Evolutionary conservation across 1,284 basidiomycete species (phyloP), one percentile per base, ranked within the genome.

Genomic region (Bondarzewia mesenterica): DNA sequence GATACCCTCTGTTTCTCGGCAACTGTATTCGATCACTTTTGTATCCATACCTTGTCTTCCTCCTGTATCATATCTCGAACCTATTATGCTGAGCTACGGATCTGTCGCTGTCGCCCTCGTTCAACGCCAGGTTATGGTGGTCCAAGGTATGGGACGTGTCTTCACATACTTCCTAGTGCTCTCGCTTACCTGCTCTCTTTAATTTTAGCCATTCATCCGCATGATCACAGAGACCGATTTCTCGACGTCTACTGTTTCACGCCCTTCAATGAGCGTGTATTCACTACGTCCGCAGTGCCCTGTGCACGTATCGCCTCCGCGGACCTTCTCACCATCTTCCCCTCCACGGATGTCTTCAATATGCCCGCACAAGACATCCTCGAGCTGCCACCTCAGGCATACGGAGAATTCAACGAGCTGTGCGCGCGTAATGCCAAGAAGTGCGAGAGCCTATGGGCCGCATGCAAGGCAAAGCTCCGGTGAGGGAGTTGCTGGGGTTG

Each of bases 61-160:
- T 12, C n/a, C n/a, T n/a, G n/a, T n/a, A n/a, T n/a, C n/a, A n/a
- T n/a, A n/a, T n/a, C n/a, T n/a, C n/a, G n/a, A n/a, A n/a, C n/a
- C 10, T n/a, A 32, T 32, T 7, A 32, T 32, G 29, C 29, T 32
- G 29, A 32, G 29, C 12, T 64, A 74, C 58, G 78, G 82, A 46
- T 71, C 74, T 39, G 64, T 84, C 50, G 82, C 80, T 47, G 72
- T 85, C 49, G 82, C 82, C 23, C 59, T 84, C 49, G 78, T 85
- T 44, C 75, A 79, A 54, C 75, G 73, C 54, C 75, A 80, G 58
- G 76, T 85, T 21, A 75, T 75, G 69, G 59, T 85, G 50, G 75
- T 85, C 27, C 75, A 81, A 77, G 76, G 82, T 81, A 55, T 50
- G 62, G 54, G 44, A n/a, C 27, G 2, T 32, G n/a, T 38, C 1